A percentile compares a stretch with the other conserved stretches of the same genome.
Conservation (phyloP, 768 basidiomycete species). For the Holtermannia corniformis region DNA sequence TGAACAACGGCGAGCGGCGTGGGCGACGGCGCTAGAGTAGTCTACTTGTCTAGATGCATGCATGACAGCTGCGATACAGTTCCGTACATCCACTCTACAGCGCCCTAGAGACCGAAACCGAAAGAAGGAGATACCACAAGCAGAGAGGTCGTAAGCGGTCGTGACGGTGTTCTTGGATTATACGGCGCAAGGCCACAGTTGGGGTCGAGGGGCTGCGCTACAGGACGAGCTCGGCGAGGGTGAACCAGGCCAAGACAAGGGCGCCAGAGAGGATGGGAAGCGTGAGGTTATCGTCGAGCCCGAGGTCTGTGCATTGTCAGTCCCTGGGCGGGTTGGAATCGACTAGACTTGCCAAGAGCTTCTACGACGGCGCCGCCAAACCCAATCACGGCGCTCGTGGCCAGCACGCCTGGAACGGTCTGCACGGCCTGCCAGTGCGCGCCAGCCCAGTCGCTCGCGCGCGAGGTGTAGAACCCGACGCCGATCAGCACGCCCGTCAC, state of each 20-base stretch:
- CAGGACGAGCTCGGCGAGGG: constrained; percentile 31
- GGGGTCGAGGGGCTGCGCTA: too few relatives aligned
- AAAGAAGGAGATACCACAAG: too few relatives aligned
- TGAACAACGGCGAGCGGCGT: too few relatives aligned
- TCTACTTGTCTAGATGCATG: too few relatives aligned
- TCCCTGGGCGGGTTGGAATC: not conserved
- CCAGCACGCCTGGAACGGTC: constrained; percentile 41
- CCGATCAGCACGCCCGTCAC: constrained; percentile 62
- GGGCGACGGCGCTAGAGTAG: too few relatives aligned
- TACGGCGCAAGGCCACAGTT: too few relatives aligned
- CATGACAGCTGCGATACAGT: too few relatives aligned
- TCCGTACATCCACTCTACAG: too few relatives aligned
- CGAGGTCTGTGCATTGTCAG: constrained; percentile 54
- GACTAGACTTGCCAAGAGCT: constrained; percentile 61
- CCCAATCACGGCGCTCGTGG: constrained; percentile 56
- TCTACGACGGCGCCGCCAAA: constrained; percentile 77
- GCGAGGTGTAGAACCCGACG: constrained; percentile 56
- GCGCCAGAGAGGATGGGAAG: constrained; percentile 79
- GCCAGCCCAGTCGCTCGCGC: constrained; percentile 20
- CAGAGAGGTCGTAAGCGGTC: too few relatives aligned
- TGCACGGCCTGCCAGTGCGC: constrained; percentile 34
- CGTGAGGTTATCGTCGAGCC: constrained; percentile 82
- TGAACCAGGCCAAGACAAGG: constrained; percentile 50
- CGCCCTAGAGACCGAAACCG: too few relatives aligned
- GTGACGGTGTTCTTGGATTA: too few relatives aligned